A percentile compares a stretch with the other conserved stretches of the same genome.
These are phyloP conservation scores for Solanum sejunctum DNA, from an alignment of 257 asterid genomes.

Conservation along the genomic window DNA sequence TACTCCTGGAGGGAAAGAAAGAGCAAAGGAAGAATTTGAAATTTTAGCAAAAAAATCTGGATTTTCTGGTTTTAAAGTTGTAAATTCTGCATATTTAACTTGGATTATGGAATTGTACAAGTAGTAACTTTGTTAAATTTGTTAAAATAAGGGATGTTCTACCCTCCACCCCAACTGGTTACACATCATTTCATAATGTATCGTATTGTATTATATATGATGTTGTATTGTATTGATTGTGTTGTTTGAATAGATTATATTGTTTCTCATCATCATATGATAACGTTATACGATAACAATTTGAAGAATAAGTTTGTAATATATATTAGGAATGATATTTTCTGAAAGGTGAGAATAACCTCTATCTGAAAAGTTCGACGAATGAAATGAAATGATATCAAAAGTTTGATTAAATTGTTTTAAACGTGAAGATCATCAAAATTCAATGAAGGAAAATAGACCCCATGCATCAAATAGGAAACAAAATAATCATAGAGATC, in stretches of 20 bases:
- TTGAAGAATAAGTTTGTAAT: not conserved
- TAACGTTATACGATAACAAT: not conserved
- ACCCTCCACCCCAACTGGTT: not conserved
- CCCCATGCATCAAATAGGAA: too few species aligned
- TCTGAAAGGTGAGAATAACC: too few species aligned
- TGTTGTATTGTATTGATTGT: too few species aligned
- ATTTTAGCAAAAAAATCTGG: constrained; percentile 9
- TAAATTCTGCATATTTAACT: not conserved
- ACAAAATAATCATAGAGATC: too few species aligned
- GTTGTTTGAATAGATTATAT: not conserved
- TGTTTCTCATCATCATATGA: not conserved
- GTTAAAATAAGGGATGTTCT: not conserved
- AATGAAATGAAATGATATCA: too few species aligned
- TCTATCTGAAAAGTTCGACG: too few species aligned
- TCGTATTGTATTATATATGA: not conserved
- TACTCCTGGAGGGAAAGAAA: constrained; percentile 15
- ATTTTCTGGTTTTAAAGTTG: not conserved
- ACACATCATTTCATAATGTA: not conserved
- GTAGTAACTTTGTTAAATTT: not conserved
- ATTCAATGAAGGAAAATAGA: too few species aligned
- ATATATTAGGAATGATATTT: too few species aligned
- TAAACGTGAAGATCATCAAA: too few species aligned
- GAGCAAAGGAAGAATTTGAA: constrained; percentile 4
- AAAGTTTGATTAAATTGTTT: too few species aligned
- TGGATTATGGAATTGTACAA: constrained; percentile 18